phyloP scores from a whole-genome alignment of 2,329 filamentous ascomycete genomes.

The Diaporthe caulivora region DNA sequence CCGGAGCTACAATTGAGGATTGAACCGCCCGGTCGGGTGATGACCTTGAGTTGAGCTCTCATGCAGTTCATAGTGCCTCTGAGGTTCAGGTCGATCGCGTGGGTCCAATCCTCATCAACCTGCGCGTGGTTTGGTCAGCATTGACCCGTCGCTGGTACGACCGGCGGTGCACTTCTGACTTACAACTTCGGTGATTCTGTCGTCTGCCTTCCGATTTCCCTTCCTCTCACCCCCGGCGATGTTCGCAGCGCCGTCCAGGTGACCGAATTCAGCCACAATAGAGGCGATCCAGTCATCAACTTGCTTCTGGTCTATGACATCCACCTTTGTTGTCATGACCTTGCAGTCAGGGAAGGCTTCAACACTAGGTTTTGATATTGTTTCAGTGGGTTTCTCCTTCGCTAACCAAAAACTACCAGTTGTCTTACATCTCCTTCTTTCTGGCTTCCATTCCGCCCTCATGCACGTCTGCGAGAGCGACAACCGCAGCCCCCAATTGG shows the following conservation, averaged over 20 bases:
- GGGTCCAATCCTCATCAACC: background rate
- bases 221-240: background rate
- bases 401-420: background rate
- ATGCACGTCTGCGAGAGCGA: slow-evolving; percentile 13
- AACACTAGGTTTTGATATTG: background rate
- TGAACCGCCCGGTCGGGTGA: background rate
- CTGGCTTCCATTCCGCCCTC: background rate
- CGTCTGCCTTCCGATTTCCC: background rate
- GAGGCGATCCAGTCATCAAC: background rate
- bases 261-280: background rate
- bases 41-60: slow-evolving; percentile 6
- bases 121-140: background rate
- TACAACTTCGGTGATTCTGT: slow-evolving; percentile 1
- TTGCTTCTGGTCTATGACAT: background rate
- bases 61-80: slow-evolving; percentile 10
- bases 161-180: background rate
- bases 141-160: background rate
- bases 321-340: background rate
- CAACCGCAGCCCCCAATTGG: background rate
- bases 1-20: slow-evolving; percentile 7
- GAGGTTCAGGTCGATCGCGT: background rate
- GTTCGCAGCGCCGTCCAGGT: background rate
- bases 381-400: background rate
- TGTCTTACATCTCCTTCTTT: slow-evolving; percentile 13
- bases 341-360: background rate